Percentiles rank a stretch among this genome's conserved stretches.
phyloP scores from a whole-genome alignment of 2,329 filamentous ascomycete species.

The Didymella pomorum region DNA sequence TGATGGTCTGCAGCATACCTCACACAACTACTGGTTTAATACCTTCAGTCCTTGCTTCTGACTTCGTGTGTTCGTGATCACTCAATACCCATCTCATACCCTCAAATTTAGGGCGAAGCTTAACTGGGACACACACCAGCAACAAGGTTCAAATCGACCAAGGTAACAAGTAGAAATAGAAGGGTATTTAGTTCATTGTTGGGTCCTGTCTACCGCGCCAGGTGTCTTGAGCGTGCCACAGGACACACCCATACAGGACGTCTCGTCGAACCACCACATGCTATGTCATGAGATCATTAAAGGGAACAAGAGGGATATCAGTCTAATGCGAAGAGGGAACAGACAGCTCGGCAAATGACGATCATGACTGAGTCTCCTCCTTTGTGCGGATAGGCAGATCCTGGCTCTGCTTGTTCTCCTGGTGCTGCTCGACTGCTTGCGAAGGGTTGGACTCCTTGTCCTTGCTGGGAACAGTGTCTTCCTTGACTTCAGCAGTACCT shows the following conservation, averaged over 20 bases:
- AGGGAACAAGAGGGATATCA: slow-evolving; percentile 16
- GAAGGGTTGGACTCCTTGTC: slow-evolving; percentile 29
- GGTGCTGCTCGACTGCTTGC: slow-evolving; percentile 17
- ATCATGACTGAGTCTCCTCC: slow-evolving; percentile 22
- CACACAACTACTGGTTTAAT: slow-evolving; percentile 34
- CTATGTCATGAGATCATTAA: slow-evolving; percentile 17
- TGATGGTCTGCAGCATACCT: slow-evolving; percentile 33
- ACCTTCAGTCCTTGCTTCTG: background rate
- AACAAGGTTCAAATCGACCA: too few species aligned
- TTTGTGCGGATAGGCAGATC: slow-evolving; percentile 23
- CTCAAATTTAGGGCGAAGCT: too few species aligned
- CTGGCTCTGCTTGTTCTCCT: slow-evolving; percentile 15
- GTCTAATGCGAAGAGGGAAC: slow-evolving; percentile 10
- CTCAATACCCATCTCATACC: too few species aligned
- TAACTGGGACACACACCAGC: too few species aligned
- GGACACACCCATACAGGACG: background rate
- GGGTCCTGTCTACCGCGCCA: background rate
- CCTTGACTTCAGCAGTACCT: background rate
- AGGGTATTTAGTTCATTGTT: background rate
- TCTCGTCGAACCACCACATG: slow-evolving; percentile 10
- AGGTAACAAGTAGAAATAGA: background rate
- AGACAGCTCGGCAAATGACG: slow-evolving; percentile 3
- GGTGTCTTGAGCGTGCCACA: background rate
- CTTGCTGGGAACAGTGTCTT: slow-evolving; percentile 13
- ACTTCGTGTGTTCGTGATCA: background rate